These are phyloP conservation scores for Hippophae rhamnoides DNA, from an alignment of 306 rosid species.

Conservation along the genomic window DNA sequence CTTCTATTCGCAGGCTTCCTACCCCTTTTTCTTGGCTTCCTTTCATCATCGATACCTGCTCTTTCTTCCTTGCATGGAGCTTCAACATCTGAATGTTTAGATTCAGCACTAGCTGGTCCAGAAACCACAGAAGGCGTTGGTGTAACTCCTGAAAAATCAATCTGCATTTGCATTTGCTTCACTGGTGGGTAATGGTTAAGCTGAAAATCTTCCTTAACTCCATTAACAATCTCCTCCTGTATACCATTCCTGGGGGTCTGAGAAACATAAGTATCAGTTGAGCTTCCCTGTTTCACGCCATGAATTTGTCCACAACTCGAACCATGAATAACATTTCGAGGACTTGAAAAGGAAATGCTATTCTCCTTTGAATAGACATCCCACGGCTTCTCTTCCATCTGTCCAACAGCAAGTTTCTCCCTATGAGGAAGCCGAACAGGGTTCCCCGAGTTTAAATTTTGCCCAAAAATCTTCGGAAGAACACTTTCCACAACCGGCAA, in stretches of 20 bases:
- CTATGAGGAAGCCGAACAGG: slow-evolving; percentile 37
- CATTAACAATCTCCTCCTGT: slow-evolving; percentile 36
- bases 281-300: slow-evolving; percentile 39
- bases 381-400: slow-evolving; percentile 75
- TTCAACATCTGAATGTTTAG: slow-evolving; percentile 67
- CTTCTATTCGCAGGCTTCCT: slow-evolving; percentile 95
- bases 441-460: slow-evolving; percentile 44
- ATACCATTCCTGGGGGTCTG: slow-evolving; percentile 23
- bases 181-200: slow-evolving; percentile 40
- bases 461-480: slow-evolving; percentile 69
- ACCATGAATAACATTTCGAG: slow-evolving; percentile 40
- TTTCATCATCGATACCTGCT: slow-evolving; percentile 35
- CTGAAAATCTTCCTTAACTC: slow-evolving; percentile 48
- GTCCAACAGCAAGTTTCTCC: slow-evolving; percentile 76
- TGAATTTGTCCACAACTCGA: slow-evolving; percentile 41
- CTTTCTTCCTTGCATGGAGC: slow-evolving; percentile 69
- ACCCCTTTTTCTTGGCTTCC: slow-evolving; percentile 85
- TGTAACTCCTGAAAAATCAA: slow-evolving; percentile 74
- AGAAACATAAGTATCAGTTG: slow-evolving; percentile 30
- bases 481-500: slow-evolving; percentile 29
- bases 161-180: slow-evolving; percentile 50
- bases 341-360: slow-evolving; percentile 38
- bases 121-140: slow-evolving; percentile 38
- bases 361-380: slow-evolving; percentile 52
- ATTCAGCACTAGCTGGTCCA: slow-evolving; percentile 33